Evolutionary conservation across 257 asterid genomes (phyloP).

Genomic region (Solanum arcanum): DNA sequence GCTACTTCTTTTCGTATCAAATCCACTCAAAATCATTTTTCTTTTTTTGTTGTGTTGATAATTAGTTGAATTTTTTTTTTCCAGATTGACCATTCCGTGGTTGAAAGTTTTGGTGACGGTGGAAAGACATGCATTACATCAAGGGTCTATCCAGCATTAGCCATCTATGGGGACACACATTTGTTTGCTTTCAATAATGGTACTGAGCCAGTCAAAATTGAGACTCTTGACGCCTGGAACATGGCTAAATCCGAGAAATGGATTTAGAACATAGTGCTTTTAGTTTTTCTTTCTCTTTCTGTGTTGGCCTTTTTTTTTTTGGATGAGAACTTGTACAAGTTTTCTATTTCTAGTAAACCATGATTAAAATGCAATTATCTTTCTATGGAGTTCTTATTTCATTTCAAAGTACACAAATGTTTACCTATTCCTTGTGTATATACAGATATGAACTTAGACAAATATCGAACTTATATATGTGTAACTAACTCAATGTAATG

Average conservation of each 20-base stretch:
- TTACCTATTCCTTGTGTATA: neutral
- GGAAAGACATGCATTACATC: neutral
- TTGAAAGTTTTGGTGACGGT: neutral
- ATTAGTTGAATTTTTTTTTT: neutral
- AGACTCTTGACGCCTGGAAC: neutral
- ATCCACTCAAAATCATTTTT: neutral
- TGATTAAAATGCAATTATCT: neutral
- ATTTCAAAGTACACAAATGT: neutral
- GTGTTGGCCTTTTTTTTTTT: neutral
- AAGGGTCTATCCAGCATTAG: neutral
- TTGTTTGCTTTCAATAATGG: constrained; percentile 3
- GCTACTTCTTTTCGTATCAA: neutral
- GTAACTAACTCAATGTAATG: neutral
- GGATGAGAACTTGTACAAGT: neutral
- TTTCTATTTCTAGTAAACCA: neutral
- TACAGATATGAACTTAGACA: neutral
- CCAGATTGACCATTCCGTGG: neutral
- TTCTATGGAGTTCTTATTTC: neutral
- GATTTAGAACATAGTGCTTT: neutral
- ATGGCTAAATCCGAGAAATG: neutral
- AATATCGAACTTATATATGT: neutral
- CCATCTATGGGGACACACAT: neutral
- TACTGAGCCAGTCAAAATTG: neutral
- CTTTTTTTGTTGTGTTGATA: neutral
- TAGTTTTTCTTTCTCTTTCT: neutral